Conservation (phyloP, 2,329 filamentous ascomycete genomes). For the Orbilia brochopaga region DNA sequence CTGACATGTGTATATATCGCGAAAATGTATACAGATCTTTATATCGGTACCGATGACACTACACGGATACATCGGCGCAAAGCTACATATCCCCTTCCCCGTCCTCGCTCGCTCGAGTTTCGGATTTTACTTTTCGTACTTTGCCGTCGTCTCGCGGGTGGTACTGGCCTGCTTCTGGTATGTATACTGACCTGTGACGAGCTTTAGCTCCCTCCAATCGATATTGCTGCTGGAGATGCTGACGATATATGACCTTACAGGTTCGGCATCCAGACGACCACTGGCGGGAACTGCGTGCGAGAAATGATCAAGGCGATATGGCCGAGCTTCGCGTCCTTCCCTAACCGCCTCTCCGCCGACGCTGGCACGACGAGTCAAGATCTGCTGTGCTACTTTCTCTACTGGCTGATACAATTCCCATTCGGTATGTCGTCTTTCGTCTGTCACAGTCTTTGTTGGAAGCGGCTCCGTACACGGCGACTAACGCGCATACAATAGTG, state of each 20-base stretch:
- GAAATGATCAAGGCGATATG: constrained; percentile 62
- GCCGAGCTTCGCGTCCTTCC: constrained; percentile 64
- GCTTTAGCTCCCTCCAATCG: neutral
- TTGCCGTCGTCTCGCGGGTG: constrained; percentile 59
- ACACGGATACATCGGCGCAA: constrained; percentile 62
- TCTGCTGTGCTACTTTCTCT: constrained; percentile 66
- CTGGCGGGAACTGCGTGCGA: constrained; percentile 64
- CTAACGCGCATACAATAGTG: constrained; percentile 60
- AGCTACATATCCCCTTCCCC: constrained; percentile 62
- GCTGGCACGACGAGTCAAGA: constrained; percentile 66
- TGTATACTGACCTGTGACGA: constrained; percentile 48
- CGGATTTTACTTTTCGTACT: constrained; percentile 61
- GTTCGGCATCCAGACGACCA: constrained; percentile 72
- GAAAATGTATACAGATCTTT: constrained; percentile 33
- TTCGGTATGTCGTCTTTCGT: constrained; percentile 56
- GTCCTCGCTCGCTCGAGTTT: constrained; percentile 61
- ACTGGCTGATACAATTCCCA: constrained; percentile 65
- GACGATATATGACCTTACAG: constrained; percentile 6
- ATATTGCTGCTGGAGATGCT: constrained; percentile 3
- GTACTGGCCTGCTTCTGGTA: constrained; percentile 62
- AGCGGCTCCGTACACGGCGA: constrained; percentile 56
- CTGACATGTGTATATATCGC: constrained; percentile 29
- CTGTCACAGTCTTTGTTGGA: constrained; percentile 60
- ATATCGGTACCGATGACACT: constrained; percentile 59
- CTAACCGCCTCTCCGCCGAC: constrained; percentile 63